A percentile compares a stretch with the other conserved stretches of the same genome.
Conservation (phyloP, 2,329 filamentous ascomycete genomes). For the Monascus ruber region DNA sequence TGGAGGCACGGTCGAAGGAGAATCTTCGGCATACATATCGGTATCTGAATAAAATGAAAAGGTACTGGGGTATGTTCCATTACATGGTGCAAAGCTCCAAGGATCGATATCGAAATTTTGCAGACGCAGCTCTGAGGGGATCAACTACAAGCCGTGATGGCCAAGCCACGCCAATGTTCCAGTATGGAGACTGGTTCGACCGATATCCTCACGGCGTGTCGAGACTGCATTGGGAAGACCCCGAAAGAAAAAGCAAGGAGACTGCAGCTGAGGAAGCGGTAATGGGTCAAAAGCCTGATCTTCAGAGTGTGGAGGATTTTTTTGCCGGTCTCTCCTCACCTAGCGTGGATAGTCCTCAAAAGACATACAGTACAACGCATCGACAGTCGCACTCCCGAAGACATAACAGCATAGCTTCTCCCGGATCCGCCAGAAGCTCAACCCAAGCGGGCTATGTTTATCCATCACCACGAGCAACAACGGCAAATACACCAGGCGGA, state of each 20-base stretch:
- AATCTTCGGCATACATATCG: slow-evolving; percentile 80
- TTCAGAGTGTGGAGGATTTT: slow-evolving; percentile 93
- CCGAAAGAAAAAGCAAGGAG: slow-evolving; percentile 58
- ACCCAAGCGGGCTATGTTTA: too few relatives aligned
- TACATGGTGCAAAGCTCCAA: slow-evolving; percentile 91
- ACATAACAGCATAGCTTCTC: slow-evolving; percentile 2
- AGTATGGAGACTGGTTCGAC: slow-evolving; percentile 97
- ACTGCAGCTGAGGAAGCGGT: slow-evolving; percentile 69
- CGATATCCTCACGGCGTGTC: slow-evolving; percentile 87
- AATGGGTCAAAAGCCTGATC: slow-evolving; percentile 73
- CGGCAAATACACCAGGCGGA: too few relatives aligned
- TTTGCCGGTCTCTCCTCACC: slow-evolving; percentile 65
- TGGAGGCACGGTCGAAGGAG: slow-evolving; percentile 68
- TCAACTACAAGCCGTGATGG: slow-evolving; percentile 29
- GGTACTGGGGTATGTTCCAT: slow-evolving; percentile 97
- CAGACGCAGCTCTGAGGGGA: slow-evolving; percentile 66
- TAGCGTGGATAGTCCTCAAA: slow-evolving; percentile 37
- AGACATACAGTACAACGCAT: slow-evolving; percentile 22
- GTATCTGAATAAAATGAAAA: slow-evolving; percentile 89
- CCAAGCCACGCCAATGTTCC: slow-evolving; percentile 59
- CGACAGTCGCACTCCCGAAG: slow-evolving; percentile 14
- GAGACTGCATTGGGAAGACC: slow-evolving; percentile 70
- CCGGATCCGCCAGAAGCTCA: too few relatives aligned
- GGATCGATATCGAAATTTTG: slow-evolving; percentile 72
- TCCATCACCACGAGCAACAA: too few relatives aligned